Base-by-base conservation (phyloP, 225 moss, liverwort and hornwort species). In the Pleurozium schreberi region DNA sequence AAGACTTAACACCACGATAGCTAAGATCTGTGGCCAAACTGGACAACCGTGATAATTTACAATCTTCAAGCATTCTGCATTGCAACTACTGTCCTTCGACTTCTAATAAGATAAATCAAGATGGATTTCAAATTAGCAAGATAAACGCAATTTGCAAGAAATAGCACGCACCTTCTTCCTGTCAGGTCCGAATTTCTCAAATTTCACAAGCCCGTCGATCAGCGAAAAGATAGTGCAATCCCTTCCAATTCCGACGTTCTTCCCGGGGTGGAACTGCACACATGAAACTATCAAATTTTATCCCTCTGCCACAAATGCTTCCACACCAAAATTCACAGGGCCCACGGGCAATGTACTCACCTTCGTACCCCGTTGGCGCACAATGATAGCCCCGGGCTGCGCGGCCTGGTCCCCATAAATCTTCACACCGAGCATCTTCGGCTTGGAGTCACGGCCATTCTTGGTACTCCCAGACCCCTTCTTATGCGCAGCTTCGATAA, bases 391-490 rank as follows among this genome's bases (percentile, higher is more conserved):
- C 7, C 98, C 98, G 8, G 96, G 96, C 89, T 98, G 95, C 42
- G 98, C 97, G 6, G 90, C 91, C 91, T 97, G 95, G 92, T 98
- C 97, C 12, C 98, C 97, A 47, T 97, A 98, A 76, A 98, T 98
- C 93, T 97, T 98, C 80, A 97, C 97, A 38, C 97, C 96, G 49
- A 98, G 90, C 95, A 97, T 96, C 90, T 98, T 96, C 33, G 96
- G 93, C 45, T 97, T 96, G 55, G 98, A 98, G 86, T 98, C 98
- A 40, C 96, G 94, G 59, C 98, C 97, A 94, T 98, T 98, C 93
- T 98, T 98, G 10, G 98, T 98, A 87, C 96, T 97, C 18, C 98
- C 97, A 11, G 98, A 93, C 83, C 97, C 97, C 88, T 98, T 97
- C 92, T 98, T 97, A 88, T 97, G 97, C 14, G 97, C 98, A 34